A percentile compares a stretch with the other conserved stretches of the same genome.
Conservation (phyloP, 768 basidiomycete species). For the Termitomyces sp. region DNA sequence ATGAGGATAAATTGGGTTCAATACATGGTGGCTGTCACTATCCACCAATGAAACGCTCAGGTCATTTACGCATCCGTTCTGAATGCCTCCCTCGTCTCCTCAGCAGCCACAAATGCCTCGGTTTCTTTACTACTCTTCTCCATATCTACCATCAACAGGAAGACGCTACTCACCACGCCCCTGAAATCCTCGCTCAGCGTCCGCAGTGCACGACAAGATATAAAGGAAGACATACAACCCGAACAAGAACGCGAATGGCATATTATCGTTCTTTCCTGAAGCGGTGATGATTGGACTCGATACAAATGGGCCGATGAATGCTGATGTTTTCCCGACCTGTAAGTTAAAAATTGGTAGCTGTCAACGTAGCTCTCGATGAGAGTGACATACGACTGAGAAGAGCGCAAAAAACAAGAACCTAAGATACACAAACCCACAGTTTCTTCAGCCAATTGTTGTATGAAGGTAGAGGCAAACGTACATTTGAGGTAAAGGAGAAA, state of each 20-base stretch:
- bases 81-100: slow-evolving; percentile 7
- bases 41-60: no score
- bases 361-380: not conserved
- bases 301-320: slow-evolving; percentile 72
- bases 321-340: slow-evolving; percentile 70
- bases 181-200: slow-evolving; percentile 24
- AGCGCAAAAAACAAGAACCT: slow-evolving; percentile 75
- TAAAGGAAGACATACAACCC: no score
- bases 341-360: not conserved
- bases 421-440: slow-evolving; percentile 8
- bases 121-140: slow-evolving; percentile 64
- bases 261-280: slow-evolving; percentile 65
- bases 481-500: no score
- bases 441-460: not conserved
- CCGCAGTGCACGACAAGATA: slow-evolving; percentile 21
- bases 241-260: slow-evolving; percentile 77
- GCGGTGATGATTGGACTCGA: slow-evolving; percentile 73
- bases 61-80: not conserved
- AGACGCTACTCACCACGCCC: slow-evolving; percentile 49
- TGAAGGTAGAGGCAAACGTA: no score
- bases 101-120: slow-evolving; percentile 45
- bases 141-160: no score
- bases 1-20: not conserved
- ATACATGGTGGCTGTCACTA: no score
- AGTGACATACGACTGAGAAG: slow-evolving; percentile 54